Percentiles rank a stretch among this genome's conserved stretches.
These are phyloP conservation scores for Immersiella caudata DNA, from an alignment of 495 filamentous ascomycete genomes.

Conservation along the genomic window DNA sequence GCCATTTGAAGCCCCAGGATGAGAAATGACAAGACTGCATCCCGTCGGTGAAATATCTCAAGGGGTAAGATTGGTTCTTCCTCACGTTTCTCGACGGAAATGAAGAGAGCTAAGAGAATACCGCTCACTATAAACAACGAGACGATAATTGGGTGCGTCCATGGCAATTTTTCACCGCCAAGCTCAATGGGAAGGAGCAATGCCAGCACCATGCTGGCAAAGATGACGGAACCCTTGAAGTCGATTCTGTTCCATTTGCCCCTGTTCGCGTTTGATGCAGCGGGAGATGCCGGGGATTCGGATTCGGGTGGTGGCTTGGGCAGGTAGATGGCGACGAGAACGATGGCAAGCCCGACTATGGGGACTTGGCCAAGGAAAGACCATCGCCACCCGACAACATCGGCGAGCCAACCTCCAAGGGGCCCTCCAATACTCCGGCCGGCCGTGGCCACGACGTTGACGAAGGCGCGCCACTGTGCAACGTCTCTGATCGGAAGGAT, in stretches of 20 bases:
- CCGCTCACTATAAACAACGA: conserved; percentile 38
- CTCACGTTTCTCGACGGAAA: conserved; percentile 55
- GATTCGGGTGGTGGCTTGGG: conserved; percentile 24
- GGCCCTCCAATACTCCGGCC: conserved; percentile 68
- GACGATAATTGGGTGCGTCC: conserved; percentile 53
- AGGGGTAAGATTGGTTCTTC: conserved; percentile 67
- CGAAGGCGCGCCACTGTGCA: conserved; percentile 65
- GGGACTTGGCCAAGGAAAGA: conserved; percentile 65
- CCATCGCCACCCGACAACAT: conserved; percentile 71
- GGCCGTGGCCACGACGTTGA: conserved; percentile 65
- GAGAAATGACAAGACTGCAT: conserved; percentile 58
- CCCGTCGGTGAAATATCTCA: conserved; percentile 56
- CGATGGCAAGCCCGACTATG: conserved; percentile 55
- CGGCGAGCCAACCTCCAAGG: conserved; percentile 64
- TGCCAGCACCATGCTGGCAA: conserved; percentile 52
- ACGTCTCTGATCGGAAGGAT: conserved; percentile 69
- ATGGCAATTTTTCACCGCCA: conserved; percentile 60
- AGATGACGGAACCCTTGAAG: conserved; percentile 57
- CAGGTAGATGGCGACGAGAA: conserved; percentile 52
- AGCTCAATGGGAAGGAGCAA: conserved; percentile 61
- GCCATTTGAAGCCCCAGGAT: conserved; percentile 56
- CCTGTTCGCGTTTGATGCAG: conserved; percentile 17
- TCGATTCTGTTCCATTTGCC: conserved; percentile 56
- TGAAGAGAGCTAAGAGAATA: conserved; percentile 47
- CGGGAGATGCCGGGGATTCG: conserved; percentile 7